phyloP scores from a whole-genome alignment of 1,284 basidiomycete genomes.

The Boletus sp. region DNA sequence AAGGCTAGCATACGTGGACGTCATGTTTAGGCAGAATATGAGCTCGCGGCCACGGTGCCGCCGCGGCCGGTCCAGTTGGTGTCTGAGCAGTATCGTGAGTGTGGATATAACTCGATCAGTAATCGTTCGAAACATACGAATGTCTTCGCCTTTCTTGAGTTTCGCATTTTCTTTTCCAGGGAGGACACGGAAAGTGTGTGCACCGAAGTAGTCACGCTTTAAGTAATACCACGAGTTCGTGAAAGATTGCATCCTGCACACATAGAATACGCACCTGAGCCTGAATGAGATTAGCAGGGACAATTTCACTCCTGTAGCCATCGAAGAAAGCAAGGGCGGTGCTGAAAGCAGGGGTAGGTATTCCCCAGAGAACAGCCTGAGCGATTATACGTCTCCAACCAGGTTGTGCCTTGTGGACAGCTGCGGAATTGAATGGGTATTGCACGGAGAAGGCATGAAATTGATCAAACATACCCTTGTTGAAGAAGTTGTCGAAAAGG shows the following conservation, averaged over 20 bases:
- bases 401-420: constrained; percentile 91
- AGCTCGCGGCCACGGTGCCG: constrained; percentile 88
- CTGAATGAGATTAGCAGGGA: constrained; percentile 94
- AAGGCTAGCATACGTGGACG: not conserved
- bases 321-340: constrained; percentile 99
- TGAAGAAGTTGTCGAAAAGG: constrained; percentile 97
- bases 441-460: not conserved
- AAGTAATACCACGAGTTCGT: constrained; percentile 32
- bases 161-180: constrained; percentile 84
- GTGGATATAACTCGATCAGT: constrained; percentile 5
- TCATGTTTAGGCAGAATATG: constrained; percentile 77
- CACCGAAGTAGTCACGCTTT: constrained; percentile 89
- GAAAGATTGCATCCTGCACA: not conserved
- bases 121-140: constrained; percentile 57
- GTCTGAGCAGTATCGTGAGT: constrained; percentile 41
- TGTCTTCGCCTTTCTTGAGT: constrained; percentile 79
- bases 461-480: constrained; percentile 59
- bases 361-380: constrained; percentile 96
- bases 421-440: constrained; percentile 34
- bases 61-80: constrained; percentile 94
- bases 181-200: constrained; percentile 91
- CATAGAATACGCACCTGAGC: constrained; percentile 59
- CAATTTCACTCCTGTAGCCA: constrained; percentile 88
- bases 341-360: constrained; percentile 93
- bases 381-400: constrained; percentile 98